Conservation (phyloP, 2,329 filamentous ascomycete genomes). For the Pseudofabraea citricarpa region DNA sequence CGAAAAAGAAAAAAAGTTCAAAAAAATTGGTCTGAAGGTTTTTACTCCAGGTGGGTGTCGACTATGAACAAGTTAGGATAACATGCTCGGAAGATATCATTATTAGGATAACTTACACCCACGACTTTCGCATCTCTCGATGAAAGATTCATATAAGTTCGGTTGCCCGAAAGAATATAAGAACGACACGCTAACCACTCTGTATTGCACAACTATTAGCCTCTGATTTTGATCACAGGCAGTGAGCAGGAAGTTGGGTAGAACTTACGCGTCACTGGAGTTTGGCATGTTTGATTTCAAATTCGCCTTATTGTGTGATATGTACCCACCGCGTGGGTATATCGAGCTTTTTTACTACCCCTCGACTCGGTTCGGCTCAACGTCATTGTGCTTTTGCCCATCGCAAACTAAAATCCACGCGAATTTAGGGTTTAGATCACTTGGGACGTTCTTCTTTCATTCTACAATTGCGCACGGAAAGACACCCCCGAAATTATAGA, state of each 20-base stretch:
- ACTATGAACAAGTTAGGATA: conserved; percentile 13
- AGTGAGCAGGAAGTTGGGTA: too few species aligned
- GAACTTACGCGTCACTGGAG: conserved; percentile 14
- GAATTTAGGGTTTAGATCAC: too few species aligned
- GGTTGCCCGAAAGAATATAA: conserved; percentile 27
- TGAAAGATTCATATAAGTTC: conserved; percentile 23
- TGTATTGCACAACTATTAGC: conserved; percentile 20
- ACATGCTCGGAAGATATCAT: neutral
- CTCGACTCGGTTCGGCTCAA: too few species aligned
- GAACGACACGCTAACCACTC: conserved; percentile 34
- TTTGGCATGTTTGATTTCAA: conserved; percentile 21
- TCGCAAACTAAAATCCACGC: too few species aligned
- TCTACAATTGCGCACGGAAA: too few species aligned
- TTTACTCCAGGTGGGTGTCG: conserved; percentile 30
- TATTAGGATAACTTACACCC: conserved; percentile 11
- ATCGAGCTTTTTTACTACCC: too few species aligned
- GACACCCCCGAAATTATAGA: too few species aligned
- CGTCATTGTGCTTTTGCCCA: too few species aligned
- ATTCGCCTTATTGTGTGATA: conserved; percentile 17
- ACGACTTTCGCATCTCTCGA: conserved; percentile 32
- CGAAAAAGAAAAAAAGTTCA: neutral
- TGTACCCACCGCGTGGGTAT: too few species aligned
- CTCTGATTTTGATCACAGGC: conserved; percentile 6
- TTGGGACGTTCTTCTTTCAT: too few species aligned
- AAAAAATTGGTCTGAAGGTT: conserved; percentile 6